phyloP scores from a whole-genome alignment of 1,284 basidiomycete genomes.

The Rhodotorula mucilaginosa region DNA sequence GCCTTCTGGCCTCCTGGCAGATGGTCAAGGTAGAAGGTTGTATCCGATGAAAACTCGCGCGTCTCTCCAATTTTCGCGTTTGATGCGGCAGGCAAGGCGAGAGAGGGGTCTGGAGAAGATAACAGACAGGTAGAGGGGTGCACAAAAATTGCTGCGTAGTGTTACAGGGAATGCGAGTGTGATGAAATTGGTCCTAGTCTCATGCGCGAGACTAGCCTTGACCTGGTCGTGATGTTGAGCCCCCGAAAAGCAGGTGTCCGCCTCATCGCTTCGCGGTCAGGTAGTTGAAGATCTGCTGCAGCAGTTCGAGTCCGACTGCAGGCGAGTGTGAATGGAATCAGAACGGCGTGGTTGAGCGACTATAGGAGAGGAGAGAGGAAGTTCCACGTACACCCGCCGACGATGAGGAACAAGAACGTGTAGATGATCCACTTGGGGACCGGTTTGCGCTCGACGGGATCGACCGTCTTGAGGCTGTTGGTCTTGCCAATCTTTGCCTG shows the following conservation, averaged over 20 bases:
- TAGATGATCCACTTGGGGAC: constrained; percentile 12
- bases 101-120: no score
- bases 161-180: not conserved
- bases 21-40: constrained; percentile 15
- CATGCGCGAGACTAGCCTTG: no score
- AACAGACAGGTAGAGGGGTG: no score
- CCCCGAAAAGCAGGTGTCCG: no score
- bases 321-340: not conserved
- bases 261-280: constrained; percentile 4
- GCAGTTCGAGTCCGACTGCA: constrained; percentile 25
- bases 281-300: constrained; percentile 19
- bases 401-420: constrained; percentile 1
- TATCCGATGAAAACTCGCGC: not conserved
- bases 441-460: constrained; percentile 12
- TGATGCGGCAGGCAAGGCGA: not conserved
- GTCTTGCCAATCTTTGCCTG: constrained; percentile 22
- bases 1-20: constrained; percentile 16
- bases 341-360: not conserved
- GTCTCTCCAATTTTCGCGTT: not conserved
- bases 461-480: constrained; percentile 17
- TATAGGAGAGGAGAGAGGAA: not conserved
- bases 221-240: no score
- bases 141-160: no score
- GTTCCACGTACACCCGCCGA: constrained; percentile 21
- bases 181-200: no score